Evolutionary conservation across 192 early-diverging fungal species (phyloP).

Genomic region (Ambispora gerdemannii): DNA sequence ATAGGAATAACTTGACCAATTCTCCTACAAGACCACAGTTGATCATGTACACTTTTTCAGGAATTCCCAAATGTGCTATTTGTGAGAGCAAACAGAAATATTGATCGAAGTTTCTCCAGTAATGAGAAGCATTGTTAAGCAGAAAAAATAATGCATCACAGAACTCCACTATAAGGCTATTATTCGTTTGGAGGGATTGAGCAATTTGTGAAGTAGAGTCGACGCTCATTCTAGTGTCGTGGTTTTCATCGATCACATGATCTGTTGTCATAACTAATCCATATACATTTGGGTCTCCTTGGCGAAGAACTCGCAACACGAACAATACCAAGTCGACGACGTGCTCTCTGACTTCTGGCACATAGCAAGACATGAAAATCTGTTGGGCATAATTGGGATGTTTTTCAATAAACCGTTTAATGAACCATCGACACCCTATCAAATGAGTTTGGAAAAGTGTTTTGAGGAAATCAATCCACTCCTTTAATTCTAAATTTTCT

Average conservation of each 20-base stretch:
- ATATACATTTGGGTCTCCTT: slow-evolving; percentile 32
- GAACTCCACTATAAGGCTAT: slow-evolving; percentile 29
- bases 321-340: slow-evolving; percentile 41
- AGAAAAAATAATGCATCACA: slow-evolving; percentile 30
- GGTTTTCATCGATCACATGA: neutral
- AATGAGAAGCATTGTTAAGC: slow-evolving; percentile 36
- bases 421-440: slow-evolving; percentile 35
- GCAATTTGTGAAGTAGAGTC: slow-evolving; percentile 1
- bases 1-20: slow-evolving; percentile 37
- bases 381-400: slow-evolving; percentile 27
- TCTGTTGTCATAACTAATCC: slow-evolving; percentile 26
- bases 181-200: slow-evolving; percentile 21
- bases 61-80: slow-evolving; percentile 37
- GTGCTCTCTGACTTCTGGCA: slow-evolving; percentile 43
- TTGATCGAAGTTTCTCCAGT: slow-evolving; percentile 48
- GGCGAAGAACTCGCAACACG: slow-evolving; percentile 34
- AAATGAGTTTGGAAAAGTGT: slow-evolving; percentile 33
- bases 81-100: slow-evolving; percentile 44
- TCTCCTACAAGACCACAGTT: slow-evolving; percentile 36
- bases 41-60: slow-evolving; percentile 37
- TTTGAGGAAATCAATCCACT: slow-evolving; percentile 42
- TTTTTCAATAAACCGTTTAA: slow-evolving; percentile 29
- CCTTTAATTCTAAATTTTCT: slow-evolving; percentile 38
- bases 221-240: slow-evolving; percentile 4
- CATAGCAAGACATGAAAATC: slow-evolving; percentile 38